These are phyloP conservation scores for Schwanniomyces vanrijiae DNA, from an alignment of 805 yeast species.

Conservation along the genomic window DNA sequence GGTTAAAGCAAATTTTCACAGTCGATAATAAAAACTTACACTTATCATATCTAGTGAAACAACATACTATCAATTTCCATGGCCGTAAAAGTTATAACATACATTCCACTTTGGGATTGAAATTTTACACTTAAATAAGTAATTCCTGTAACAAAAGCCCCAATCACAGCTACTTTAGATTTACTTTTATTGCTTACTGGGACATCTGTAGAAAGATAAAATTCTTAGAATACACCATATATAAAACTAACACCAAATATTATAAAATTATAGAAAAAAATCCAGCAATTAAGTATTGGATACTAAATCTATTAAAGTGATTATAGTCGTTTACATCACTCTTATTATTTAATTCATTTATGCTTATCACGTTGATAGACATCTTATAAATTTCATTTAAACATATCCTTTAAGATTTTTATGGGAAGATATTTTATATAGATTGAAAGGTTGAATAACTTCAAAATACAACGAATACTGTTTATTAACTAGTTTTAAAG, in stretches of 20 bases:
- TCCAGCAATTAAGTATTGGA: slow-evolving; percentile 15
- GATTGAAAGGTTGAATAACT: too few relatives aligned
- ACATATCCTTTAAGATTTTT: too few relatives aligned
- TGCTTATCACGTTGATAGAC: too few relatives aligned
- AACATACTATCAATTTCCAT: slow-evolving; percentile 27
- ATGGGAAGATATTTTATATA: too few relatives aligned
- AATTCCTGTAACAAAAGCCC: slow-evolving; percentile 29
- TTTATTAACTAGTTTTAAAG: too few relatives aligned
- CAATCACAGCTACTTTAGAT: slow-evolving; percentile 31
- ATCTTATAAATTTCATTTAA: too few relatives aligned
- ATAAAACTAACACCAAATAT: slow-evolving; percentile 37
- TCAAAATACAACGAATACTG: too few relatives aligned
- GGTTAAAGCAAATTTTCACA: slow-evolving; percentile 27
- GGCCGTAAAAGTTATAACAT: slow-evolving; percentile 15
- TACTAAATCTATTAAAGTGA: slow-evolving; percentile 3
- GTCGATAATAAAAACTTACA: slow-evolving; percentile 19
- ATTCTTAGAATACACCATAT: slow-evolving; percentile 39
- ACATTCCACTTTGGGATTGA: slow-evolving; percentile 17
- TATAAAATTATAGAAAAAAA: slow-evolving; percentile 26
- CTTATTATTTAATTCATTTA: too few relatives aligned
- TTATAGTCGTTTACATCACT: too few relatives aligned
- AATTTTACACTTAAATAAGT: slow-evolving; percentile 29
- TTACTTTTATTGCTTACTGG: slow-evolving; percentile 22
- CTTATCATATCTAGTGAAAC: slow-evolving; percentile 26
- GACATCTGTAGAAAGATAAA: slow-evolving; percentile 25